Percentiles rank a stretch among this genome's conserved stretches.
Conservation (phyloP, 352 stramenopile species). For the Phytophthora boehmeriae region DNA sequence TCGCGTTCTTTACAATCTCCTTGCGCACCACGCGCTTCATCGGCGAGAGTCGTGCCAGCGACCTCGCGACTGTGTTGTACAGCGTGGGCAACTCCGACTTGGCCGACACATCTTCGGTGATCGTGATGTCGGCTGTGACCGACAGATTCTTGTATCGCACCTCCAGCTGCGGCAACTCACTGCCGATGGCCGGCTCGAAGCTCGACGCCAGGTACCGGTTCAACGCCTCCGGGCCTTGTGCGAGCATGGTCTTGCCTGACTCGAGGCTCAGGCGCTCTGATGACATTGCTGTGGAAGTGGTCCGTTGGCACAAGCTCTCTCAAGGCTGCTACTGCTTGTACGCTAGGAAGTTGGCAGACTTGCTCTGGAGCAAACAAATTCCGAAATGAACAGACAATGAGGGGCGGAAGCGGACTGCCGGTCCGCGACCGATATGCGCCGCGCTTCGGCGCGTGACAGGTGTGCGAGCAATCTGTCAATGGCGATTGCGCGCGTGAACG, state of each 20-base stretch:
- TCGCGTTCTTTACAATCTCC: constrained; percentile 33
- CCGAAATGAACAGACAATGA: not conserved
- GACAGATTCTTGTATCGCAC: constrained; percentile 44
- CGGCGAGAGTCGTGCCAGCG: constrained; percentile 7
- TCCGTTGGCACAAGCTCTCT: not conserved
- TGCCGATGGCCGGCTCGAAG: constrained; percentile 25
- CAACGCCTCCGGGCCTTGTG: constrained; percentile 7
- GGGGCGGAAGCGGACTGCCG: not conserved
- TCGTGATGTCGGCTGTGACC: constrained; percentile 37
- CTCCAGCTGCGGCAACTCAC: constrained; percentile 31
- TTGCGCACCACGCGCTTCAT: constrained; percentile 24
- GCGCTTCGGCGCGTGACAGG: not conserved
- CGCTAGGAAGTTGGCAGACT: not conserved
- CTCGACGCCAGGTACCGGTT: constrained; percentile 10
- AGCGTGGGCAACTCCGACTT: constrained; percentile 39
- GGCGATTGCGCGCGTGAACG: not conserved
- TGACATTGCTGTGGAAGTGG: not conserved
- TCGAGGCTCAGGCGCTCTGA: constrained; percentile 2
- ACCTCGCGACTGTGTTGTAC: constrained; percentile 21
- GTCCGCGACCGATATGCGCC: not conserved
- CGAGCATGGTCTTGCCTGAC: constrained; percentile 12
- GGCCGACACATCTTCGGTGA: constrained; percentile 18
- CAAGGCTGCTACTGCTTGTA: not conserved
- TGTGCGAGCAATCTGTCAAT: not conserved
- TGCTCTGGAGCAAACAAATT: constrained; percentile 1